Conservation (phyloP, 179 eudicot genomes). For the Corrigiola litoralis region DNA sequence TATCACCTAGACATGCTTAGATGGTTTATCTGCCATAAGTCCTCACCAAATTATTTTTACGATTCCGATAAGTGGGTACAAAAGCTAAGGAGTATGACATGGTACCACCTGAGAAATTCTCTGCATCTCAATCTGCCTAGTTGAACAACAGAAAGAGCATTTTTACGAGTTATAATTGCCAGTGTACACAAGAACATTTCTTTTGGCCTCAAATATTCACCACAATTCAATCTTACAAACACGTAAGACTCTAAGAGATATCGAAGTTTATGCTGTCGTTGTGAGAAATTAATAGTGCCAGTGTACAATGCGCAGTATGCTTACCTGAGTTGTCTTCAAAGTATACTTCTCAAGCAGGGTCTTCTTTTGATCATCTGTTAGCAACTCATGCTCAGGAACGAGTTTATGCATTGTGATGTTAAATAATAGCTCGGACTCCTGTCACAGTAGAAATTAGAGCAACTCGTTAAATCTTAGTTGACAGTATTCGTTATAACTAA, state of each 20-base stretch:
- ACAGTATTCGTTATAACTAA: too few species aligned
- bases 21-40: not conserved
- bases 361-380: slow-evolving; percentile 59
- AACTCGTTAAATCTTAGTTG: too few species aligned
- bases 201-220: not conserved
- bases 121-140: not conserved
- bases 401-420: slow-evolving; percentile 54
- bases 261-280: not conserved
- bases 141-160: too few species aligned
- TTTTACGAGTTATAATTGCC: too few species aligned
- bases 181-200: too few species aligned
- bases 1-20: not conserved
- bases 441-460: not conserved
- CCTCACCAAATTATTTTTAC: not conserved
- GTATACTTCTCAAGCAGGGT: slow-evolving; percentile 56
- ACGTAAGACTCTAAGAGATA: not conserved
- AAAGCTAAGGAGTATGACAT: not conserved
- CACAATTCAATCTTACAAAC: not conserved
- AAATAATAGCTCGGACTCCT: slow-evolving; percentile 63
- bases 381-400: slow-evolving; percentile 63
- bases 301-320: not conserved
- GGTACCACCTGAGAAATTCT: not conserved
- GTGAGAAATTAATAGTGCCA: not conserved
- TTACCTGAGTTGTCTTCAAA: slow-evolving; percentile 56
- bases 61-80: not conserved